Evolutionary conservation across 345 rosid species (phyloP).

Genomic region (thale cress (Arabidopsis thaliana)): TAIR10.1 NC_003071.7:1149001-1149500

Average conservation of each 20-base stretch:
- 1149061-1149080: neutral
- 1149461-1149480: neutral
- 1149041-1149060: neutral
- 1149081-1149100: conserved; percentile 3
- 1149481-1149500: conserved; percentile 21
- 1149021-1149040: neutral
- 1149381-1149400: neutral
- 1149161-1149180: conserved; percentile 20
- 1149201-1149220: no score
- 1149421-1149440: neutral
- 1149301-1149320: neutral
- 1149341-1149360: neutral
- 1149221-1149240: neutral
- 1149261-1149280: neutral
- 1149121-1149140: neutral
- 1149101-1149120: neutral
- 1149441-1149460: neutral
- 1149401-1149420: neutral
- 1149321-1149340: neutral
- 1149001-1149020: neutral
- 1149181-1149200: no score
- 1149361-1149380: neutral
- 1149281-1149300: neutral
- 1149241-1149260: neutral
- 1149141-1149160: neutral